A percentile compares a stretch with the other conserved stretches of the same genome.
Conservation (phyloP, 768 basidiomycete genomes). For the Crassisporium funariophilum region DNA sequence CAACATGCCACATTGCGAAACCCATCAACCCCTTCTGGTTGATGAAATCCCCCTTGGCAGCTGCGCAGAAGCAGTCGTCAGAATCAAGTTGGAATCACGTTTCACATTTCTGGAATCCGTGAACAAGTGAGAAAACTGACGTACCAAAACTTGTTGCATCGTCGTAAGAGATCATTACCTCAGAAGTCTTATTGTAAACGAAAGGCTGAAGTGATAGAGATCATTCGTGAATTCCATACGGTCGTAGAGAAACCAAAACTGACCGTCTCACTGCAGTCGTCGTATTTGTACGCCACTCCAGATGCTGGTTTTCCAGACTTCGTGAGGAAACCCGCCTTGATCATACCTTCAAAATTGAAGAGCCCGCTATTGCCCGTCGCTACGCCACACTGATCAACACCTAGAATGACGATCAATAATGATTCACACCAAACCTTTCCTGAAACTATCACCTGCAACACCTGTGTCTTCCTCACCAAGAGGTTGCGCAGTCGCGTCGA, state of each 20-base stretch:
- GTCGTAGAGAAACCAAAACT: conserved; percentile 21
- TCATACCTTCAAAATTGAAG: conserved; percentile 58
- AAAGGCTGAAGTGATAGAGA: conserved; percentile 46
- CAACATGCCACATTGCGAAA: conserved; percentile 65
- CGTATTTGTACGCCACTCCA: conserved; percentile 52
- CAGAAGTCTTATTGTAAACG: conserved; percentile 52
- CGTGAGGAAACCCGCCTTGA: conserved; percentile 50
- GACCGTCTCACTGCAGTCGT: conserved; percentile 72
- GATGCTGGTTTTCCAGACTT: conserved; percentile 39
- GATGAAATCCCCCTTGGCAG: conserved; percentile 60
- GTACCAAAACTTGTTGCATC: conserved; percentile 54
- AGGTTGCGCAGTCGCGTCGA: conserved; percentile 48
- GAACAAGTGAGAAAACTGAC: neutral
- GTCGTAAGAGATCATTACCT: conserved; percentile 67
- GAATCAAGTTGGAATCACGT: neutral
- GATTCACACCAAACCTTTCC: conserved; percentile 25
- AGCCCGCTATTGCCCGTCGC: conserved; percentile 48
- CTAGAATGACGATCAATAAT: neutral
- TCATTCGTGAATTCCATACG: neutral
- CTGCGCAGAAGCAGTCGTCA: conserved; percentile 13
- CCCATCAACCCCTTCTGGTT: conserved; percentile 48
- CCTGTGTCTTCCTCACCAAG: conserved; percentile 46
- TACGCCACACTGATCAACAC: neutral
- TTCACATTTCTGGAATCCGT: neutral
- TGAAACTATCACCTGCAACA: conserved; percentile 29